Base-by-base conservation (phyloP, 805 yeast genomes). In the Candida mattraensis region DNA sequence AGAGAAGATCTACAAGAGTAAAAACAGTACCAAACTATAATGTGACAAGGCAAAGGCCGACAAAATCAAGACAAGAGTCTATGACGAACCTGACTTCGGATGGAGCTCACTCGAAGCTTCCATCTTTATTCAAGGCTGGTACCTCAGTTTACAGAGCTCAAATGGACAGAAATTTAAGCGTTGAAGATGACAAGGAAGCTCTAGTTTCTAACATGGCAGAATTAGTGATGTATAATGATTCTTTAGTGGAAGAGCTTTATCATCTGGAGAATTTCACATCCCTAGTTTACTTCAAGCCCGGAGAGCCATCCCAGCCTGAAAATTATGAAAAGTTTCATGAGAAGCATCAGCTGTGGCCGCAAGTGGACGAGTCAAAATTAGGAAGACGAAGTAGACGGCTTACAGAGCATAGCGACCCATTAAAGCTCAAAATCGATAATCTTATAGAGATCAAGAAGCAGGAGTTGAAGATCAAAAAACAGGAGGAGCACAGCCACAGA, bases 261-360 rank as follows among this genome's bases (percentile, higher is more conserved):
- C 87, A 83, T 51, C 58, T 83, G 18, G 62, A 69, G 38, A 76
- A 79, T 46, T 83, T 72, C 52, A 75, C 78, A 14, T 77, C 86
- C 0, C 54, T 82, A 27, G 74, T 70, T 0, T 76, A 74, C 13
- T 83, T 80, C 73, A 73, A 80, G 44, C 88, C 88, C 0, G 49
- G 56, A 11, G 45, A 50, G 7, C 64, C 66, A 1, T 50, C 62
- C 7, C 65, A 63, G 12, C 63, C 69, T 2, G 60, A 56, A 22
- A 43, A 52, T 44, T 63, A 51, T 36, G 51, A 45, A 38, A 55
- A 46, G 35, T 71, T 60, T 35, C 59, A 33, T 18, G 54, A 51
- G 28, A 53, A 50, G 26, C 47, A 61, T 32, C 65, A 62, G 33
- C 54, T 69, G 10, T 72, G 76, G 76, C 58, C 65, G 13, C 50